phyloP scores from a whole-genome alignment of 257 asterid species.

The Solanum bulbocastanum region DNA sequence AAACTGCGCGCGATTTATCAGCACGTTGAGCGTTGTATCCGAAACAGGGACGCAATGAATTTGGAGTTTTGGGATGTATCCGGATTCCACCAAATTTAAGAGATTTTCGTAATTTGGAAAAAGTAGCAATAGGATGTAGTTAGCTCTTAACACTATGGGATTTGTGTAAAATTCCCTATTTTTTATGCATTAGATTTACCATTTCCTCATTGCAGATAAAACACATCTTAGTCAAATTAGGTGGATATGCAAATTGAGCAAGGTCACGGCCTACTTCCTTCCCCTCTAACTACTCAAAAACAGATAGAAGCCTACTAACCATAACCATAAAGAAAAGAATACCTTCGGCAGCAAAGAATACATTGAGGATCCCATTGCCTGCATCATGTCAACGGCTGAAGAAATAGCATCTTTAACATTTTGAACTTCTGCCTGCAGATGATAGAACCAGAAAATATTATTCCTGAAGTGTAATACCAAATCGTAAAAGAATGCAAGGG shows the following conservation, averaged over 20 bases:
- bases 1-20: too few relatives aligned
- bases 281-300: not conserved
- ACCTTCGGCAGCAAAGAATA: slow-evolving; percentile 54
- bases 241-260: not conserved
- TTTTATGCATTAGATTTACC: not conserved
- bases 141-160: too few relatives aligned
- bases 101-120: too few relatives aligned
- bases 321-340: slow-evolving; percentile 1
- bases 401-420: slow-evolving; percentile 50
- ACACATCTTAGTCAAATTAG: not conserved
- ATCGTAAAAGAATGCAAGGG: not conserved
- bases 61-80: too few relatives aligned
- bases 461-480: not conserved
- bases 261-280: not conserved
- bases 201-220: not conserved
- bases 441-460: not conserved
- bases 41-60: too few relatives aligned
- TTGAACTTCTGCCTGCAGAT: slow-evolving; percentile 59
- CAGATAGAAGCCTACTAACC: not conserved
- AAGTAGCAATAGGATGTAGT: too few relatives aligned
- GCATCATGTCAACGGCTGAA: slow-evolving; percentile 80
- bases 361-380: slow-evolving; percentile 65
- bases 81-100: too few relatives aligned
- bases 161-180: not conserved
- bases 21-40: too few relatives aligned